Percentiles rank a stretch among this genome's conserved stretches.
phyloP scores from a whole-genome alignment of 257 asterid species.

The Primulina tabacum region DNA sequence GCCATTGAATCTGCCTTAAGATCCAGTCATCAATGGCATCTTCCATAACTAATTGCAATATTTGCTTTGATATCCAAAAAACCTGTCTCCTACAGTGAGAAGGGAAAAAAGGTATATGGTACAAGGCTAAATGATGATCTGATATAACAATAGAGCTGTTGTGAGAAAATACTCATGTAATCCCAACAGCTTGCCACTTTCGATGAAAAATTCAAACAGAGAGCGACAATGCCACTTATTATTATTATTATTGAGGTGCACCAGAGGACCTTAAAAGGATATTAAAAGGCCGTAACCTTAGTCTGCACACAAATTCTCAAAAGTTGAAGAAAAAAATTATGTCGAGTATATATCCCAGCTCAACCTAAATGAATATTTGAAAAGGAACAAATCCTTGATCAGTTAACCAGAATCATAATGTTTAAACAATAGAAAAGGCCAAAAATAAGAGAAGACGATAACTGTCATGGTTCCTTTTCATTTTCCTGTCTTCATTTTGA shows the following conservation, averaged over 20 bases:
- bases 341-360: not conserved
- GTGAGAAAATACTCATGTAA: not conserved
- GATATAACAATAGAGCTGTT: not conserved
- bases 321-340: not conserved
- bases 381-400: not conserved
- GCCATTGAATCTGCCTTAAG: conserved; percentile 82
- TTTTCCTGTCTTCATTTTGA: not conserved
- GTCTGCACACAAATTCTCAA: not conserved
- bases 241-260: not conserved
- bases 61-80: conserved; percentile 98
- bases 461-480: not conserved
- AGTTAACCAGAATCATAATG: not conserved
- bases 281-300: not conserved
- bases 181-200: conserved; percentile 6
- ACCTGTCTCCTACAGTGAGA: conserved; percentile 80
- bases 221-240: not conserved
- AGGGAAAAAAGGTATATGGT: conserved; percentile 16
- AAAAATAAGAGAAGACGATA: too few species aligned
- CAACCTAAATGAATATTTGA: not conserved
- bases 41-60: conserved; percentile 96
- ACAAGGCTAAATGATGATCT: conserved; percentile 24
- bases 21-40: conserved; percentile 99
- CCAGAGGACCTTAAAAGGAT: not conserved
- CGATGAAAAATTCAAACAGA: not conserved
- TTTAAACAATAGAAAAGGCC: not conserved